A percentile compares a stretch with the other conserved stretches of the same genome.
Conservation (phyloP, 2,329 filamentous ascomycete genomes). For the Penicillium psychrosexuale region DNA sequence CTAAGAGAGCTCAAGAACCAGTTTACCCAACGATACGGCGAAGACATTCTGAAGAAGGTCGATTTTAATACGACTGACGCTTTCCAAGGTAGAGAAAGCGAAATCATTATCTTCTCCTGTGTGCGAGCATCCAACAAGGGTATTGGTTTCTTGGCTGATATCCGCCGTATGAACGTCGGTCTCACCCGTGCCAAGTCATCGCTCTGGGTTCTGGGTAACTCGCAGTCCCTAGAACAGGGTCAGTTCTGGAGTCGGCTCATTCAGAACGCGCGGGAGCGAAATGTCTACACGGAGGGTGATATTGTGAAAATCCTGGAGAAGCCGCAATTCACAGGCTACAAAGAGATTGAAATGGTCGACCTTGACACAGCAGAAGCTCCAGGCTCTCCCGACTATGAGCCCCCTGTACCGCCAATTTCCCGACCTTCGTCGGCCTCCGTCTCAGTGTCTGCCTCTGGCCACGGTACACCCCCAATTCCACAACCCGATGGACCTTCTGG, state of each 20-base stretch:
- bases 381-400: slow-evolving; percentile 11
- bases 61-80: slow-evolving; percentile 99
- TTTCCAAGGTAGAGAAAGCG: slow-evolving; percentile 93
- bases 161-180: slow-evolving; percentile 98
- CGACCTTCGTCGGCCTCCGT: slow-evolving; percentile 31
- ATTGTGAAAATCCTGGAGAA: slow-evolving; percentile 54
- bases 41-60: slow-evolving; percentile 69
- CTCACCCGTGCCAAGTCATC: slow-evolving; percentile 95
- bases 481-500: slow-evolving; percentile 42
- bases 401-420: slow-evolving; percentile 28
- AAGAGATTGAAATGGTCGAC: slow-evolving; percentile 45
- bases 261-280: slow-evolving; percentile 70
- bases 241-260: slow-evolving; percentile 89
- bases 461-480: slow-evolving; percentile 23
- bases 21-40: slow-evolving; percentile 71
- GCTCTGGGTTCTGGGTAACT: slow-evolving; percentile 93
- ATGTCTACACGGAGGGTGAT: slow-evolving; percentile 72
- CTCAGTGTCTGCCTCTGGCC: slow-evolving; percentile 27
- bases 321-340: slow-evolving; percentile 49
- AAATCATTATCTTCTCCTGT: slow-evolving; percentile 98
- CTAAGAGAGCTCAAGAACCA: slow-evolving; percentile 72
- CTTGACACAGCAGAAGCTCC: slow-evolving; percentile 18
- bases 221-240: slow-evolving; percentile 77
- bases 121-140: slow-evolving; percentile 89
- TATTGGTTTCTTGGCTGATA: slow-evolving; percentile 97